Evolutionary conservation across 768 basidiomycete genomes (phyloP), one percentile per base, ranked within the genome.

Genomic region (Kwoniella botswanensis): DNA sequence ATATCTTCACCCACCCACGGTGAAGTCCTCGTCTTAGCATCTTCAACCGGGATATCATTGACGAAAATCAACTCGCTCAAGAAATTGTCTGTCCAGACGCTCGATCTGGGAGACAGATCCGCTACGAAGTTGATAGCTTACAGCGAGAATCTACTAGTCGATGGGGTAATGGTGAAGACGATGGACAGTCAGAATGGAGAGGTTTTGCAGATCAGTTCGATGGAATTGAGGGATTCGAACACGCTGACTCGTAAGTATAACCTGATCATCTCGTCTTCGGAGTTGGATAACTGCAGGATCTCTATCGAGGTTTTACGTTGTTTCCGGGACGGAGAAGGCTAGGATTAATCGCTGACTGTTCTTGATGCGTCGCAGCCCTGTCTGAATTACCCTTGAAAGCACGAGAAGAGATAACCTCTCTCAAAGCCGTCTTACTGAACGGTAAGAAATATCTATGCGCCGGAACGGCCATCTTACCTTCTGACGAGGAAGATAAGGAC

Each of bases 11-110:
- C 77, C 1, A 35, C 53, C 13, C 35, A 69, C n/a, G 82, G 81
- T 13, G 41, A 74, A n/a, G 69, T 69, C 21, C 59, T 83, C 0
- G 70, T 79, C 11, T 46, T 79, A 4, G 78, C 81, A 1, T 56
- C 71, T 6, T 10, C 63, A 0, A 65, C 22, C 3, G 77, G 74
- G 3, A 41, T 83, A 1, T 67, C 77, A 4, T 63, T 83, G 26
- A 66, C 62, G 26, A 74, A 68, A 44, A 70, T 81, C 41, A 78
- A 74, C 24, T 77, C 73, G 42, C 71, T 82, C 15, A 83, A 82
- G 68, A 80, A 79, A 65, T 69, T 83, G 15, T 76, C 78, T n/a
- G 76, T 83, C 1, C 76, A 76, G 56, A 83, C 79, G 17, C 65
- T 81, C 17, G 77, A 80, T 55, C 67, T 79, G 0, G 74, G 74